Evolutionary conservation across 2,329 filamentous ascomycete species (phyloP).

Genomic region (Phialophora expanda): DNA sequence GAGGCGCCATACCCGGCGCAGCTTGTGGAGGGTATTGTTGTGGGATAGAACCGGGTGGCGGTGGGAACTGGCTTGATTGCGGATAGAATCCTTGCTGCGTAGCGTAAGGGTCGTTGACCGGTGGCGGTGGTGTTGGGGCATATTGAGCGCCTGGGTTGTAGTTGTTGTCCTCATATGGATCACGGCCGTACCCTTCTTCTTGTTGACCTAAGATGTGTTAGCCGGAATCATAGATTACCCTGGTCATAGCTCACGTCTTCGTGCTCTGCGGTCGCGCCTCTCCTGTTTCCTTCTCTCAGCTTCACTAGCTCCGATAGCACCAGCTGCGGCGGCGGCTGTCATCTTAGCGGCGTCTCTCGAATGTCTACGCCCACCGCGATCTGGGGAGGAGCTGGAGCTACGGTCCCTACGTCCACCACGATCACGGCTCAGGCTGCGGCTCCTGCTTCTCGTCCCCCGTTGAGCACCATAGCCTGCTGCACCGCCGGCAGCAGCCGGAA

Average conservation of each 20-base stretch:
- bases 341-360: slow-evolving; percentile 56
- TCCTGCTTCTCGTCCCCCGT: slow-evolving; percentile 50
- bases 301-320: slow-evolving; percentile 63
- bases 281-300: slow-evolving; percentile 62
- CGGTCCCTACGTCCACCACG: slow-evolving; percentile 43
- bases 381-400: slow-evolving; percentile 46
- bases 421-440: slow-evolving; percentile 52
- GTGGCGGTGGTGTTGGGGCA: slow-evolving; percentile 45
- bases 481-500: slow-evolving; percentile 46
- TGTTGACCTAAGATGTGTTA: slow-evolving; percentile 31
- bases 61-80: slow-evolving; percentile 50
- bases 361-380: slow-evolving; percentile 46
- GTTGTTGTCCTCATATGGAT: slow-evolving; percentile 51
- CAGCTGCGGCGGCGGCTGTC: slow-evolving; percentile 63
- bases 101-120: slow-evolving; percentile 41
- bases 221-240: slow-evolving; percentile 10
- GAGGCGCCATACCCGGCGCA: slow-evolving; percentile 16
- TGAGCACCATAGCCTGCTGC: slow-evolving; percentile 41
- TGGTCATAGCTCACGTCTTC: slow-evolving; percentile 34
- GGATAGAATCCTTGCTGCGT: slow-evolving; percentile 49
- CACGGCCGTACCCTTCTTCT: slow-evolving; percentile 37
- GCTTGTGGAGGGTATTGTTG: slow-evolving; percentile 34
- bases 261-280: slow-evolving; percentile 58
- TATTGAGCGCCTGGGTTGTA: slow-evolving; percentile 46
- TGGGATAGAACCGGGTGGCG: slow-evolving; percentile 45